phyloP scores from a whole-genome alignment of 352 stramenopile genomes.

The Plasmopara muralis region DNA sequence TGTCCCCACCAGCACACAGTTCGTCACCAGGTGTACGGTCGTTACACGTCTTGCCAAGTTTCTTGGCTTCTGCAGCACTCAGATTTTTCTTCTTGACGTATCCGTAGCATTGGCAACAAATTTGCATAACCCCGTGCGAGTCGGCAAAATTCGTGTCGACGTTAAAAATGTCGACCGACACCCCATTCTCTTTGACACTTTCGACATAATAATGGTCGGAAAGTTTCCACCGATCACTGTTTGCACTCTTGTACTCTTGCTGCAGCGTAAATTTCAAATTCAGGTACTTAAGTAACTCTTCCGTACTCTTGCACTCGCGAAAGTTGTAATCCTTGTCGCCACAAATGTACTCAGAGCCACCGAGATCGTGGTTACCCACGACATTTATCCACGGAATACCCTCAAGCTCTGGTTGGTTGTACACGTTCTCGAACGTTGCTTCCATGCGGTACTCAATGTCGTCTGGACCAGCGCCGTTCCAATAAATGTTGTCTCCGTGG shows the following conservation, averaged over 20 bases:
- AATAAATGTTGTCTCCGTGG: constrained; percentile 87
- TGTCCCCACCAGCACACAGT: constrained; percentile 58
- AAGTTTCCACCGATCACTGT: constrained; percentile 72
- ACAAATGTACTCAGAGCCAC: constrained; percentile 79
- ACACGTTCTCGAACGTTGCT: constrained; percentile 80
- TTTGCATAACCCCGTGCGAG: constrained; percentile 77
- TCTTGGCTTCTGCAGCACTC: constrained; percentile 36
- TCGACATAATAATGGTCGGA: constrained; percentile 85
- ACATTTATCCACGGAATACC: constrained; percentile 84
- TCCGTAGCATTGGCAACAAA: constrained; percentile 86
- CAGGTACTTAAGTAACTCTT: constrained; percentile 76
- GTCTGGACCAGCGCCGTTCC: constrained; percentile 69
- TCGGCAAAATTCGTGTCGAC: constrained; percentile 83
- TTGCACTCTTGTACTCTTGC: constrained; percentile 73
- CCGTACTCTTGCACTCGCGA: constrained; percentile 57
- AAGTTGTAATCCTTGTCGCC: constrained; percentile 86
- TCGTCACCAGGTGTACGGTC: constrained; percentile 52
- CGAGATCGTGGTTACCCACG: constrained; percentile 82
- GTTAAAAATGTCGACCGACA: constrained; percentile 86
- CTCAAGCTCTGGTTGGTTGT: constrained; percentile 65
- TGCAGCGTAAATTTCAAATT: constrained; percentile 80
- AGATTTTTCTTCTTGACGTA: constrained; percentile 68
- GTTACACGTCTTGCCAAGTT: constrained; percentile 66
- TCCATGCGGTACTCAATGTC: constrained; percentile 82
- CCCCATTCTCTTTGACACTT: constrained; percentile 61